Percentiles rank a stretch among this genome's conserved stretches.
These are phyloP conservation scores for Nannizziopsis barbatae DNA, from an alignment of 2,329 filamentous ascomycete species.

Conservation along the genomic window DNA sequence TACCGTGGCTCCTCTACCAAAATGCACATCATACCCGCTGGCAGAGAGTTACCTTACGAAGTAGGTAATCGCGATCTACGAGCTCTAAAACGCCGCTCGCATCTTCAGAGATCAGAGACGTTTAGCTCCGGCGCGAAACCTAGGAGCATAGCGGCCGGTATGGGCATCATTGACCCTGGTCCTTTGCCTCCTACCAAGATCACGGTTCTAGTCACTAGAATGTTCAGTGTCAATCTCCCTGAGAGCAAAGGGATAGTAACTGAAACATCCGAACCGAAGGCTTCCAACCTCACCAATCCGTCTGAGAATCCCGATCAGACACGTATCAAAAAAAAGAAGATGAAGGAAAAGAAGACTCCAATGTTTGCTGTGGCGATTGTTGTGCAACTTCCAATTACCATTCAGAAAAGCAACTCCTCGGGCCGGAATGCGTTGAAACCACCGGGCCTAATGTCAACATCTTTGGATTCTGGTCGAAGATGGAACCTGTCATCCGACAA, in stretches of 20 bases:
- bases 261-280: slow-evolving; percentile 25
- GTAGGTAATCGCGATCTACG: slow-evolving; percentile 15
- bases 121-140: slow-evolving; percentile 23
- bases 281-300: slow-evolving; percentile 25
- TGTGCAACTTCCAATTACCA: slow-evolving; percentile 41
- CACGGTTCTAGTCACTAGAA: slow-evolving; percentile 47
- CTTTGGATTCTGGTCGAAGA: slow-evolving; percentile 33
- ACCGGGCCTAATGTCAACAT: slow-evolving; percentile 28
- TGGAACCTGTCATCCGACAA: slow-evolving; percentile 32
- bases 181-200: slow-evolving; percentile 30
- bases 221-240: slow-evolving; percentile 47
- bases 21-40: slow-evolving; percentile 45
- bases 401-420: slow-evolving; percentile 27
- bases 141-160: slow-evolving; percentile 18
- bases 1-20: slow-evolving; percentile 51
- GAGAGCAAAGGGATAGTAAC: slow-evolving; percentile 33
- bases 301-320: slow-evolving; percentile 28
- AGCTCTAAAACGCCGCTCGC: slow-evolving; percentile 20
- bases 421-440: slow-evolving; percentile 21
- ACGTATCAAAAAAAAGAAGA: slow-evolving; percentile 33
- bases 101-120: slow-evolving; percentile 30
- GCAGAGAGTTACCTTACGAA: slow-evolving; percentile 25
- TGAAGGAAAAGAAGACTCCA: slow-evolving; percentile 44
- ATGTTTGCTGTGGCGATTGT: slow-evolving; percentile 51
- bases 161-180: slow-evolving; percentile 9